Conservation (phyloP, 257 asterid genomes). For the Solanum neorickii region DNA sequence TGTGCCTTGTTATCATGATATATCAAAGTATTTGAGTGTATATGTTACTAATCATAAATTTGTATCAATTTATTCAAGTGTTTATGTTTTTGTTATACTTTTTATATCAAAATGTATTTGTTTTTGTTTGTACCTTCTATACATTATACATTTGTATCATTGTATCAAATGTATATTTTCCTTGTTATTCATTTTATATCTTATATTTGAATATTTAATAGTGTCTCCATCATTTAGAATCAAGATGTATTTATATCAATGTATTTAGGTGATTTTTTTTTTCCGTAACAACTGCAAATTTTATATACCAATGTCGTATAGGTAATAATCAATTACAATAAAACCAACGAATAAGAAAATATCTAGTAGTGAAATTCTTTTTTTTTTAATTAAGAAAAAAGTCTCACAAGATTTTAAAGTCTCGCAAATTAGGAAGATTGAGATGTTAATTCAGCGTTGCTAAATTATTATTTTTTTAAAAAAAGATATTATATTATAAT, state of each 20-base stretch:
- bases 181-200: not conserved
- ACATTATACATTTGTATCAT: not conserved
- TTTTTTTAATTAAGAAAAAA: not conserved
- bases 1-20: too few relatives aligned
- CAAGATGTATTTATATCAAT: too few relatives aligned
- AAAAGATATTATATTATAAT: too few relatives aligned
- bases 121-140: not conserved
- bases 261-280: too few relatives aligned
- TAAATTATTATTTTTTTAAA: rapidly evolving
- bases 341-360: too few relatives aligned
- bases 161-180: too few relatives aligned
- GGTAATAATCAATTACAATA: too few relatives aligned
- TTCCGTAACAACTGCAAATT: too few relatives aligned
- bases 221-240: not conserved
- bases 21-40: too few relatives aligned
- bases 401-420: not conserved
- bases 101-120: not conserved
- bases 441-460: not conserved
- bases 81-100: too few relatives aligned
- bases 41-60: too few relatives aligned
- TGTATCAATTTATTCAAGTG: not conserved
- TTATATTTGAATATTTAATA: not conserved
- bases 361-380: not conserved
- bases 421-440: not conserved
- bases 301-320: not conserved